Conservation (phyloP, 805 yeast genomes). For the Saturnispora besseyi region DNA sequence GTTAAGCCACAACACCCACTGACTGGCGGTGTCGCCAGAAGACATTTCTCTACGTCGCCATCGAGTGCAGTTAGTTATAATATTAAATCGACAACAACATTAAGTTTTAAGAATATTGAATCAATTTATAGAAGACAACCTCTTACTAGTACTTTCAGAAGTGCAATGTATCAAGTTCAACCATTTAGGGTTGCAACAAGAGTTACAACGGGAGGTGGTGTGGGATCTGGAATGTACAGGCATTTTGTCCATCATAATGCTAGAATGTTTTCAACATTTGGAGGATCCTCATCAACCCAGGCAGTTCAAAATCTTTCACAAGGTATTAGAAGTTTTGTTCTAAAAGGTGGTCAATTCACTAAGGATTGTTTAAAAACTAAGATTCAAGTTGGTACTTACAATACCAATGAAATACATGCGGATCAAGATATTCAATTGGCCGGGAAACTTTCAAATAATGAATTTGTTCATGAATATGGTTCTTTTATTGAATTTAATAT, state of each 20-base stretch:
- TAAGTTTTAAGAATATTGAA: constrained; percentile 3
- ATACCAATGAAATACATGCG: constrained; percentile 23
- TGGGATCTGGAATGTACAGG: constrained; percentile 26
- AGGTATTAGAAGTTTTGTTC: constrained; percentile 32
- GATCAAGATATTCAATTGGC: constrained; percentile 28
- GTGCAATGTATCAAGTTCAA: constrained; percentile 20
- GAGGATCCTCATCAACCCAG: constrained; percentile 37
- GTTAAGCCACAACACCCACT: constrained; percentile 16
- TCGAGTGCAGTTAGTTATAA: neutral
- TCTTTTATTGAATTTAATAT: constrained; percentile 51
- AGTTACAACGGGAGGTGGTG: constrained; percentile 11
- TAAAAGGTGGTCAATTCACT: constrained; percentile 28
- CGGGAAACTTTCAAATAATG: constrained; percentile 23
- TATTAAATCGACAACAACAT: neutral
- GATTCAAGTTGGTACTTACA: constrained; percentile 14
- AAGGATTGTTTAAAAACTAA: constrained; percentile 13
- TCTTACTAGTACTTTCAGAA: constrained; percentile 12
- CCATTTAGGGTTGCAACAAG: constrained; percentile 22
- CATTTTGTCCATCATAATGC: constrained; percentile 30
- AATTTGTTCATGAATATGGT: constrained; percentile 28
- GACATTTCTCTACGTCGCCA: constrained; percentile 21
- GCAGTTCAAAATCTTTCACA: constrained; percentile 51
- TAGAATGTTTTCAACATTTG: constrained; percentile 32
- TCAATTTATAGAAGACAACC: constrained; percentile 2
- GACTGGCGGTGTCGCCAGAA: constrained; percentile 13